These are phyloP conservation scores for Tolypocladium ovalisporum DNA, from an alignment of 2,329 filamentous ascomycete genomes.

Conservation along the genomic window DNA sequence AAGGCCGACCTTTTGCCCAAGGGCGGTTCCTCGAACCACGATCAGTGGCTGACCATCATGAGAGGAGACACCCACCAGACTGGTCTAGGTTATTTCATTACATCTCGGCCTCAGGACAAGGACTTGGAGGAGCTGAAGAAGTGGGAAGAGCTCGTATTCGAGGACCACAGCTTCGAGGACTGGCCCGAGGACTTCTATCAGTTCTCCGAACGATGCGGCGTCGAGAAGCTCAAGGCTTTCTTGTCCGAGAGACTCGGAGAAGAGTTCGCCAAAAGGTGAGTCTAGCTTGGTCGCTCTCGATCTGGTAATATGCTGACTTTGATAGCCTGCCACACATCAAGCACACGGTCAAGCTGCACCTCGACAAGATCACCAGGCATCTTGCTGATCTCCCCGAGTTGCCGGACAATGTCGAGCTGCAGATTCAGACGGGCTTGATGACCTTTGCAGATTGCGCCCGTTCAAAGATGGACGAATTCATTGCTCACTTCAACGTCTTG, in stretches of 20 bases:
- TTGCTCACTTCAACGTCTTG: slow-evolving; percentile 31
- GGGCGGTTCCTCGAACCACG: slow-evolving; percentile 27
- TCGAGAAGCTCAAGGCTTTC: slow-evolving; percentile 40
- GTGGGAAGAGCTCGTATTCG: slow-evolving; percentile 44
- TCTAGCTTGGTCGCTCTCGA: not conserved
- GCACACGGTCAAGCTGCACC: slow-evolving; percentile 36
- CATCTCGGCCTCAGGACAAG: slow-evolving; percentile 52
- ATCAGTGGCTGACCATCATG: slow-evolving; percentile 55
- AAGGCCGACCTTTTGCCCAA: slow-evolving; percentile 66
- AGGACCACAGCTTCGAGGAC: slow-evolving; percentile 19
- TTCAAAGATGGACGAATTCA: slow-evolving; percentile 39
- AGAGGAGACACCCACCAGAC: slow-evolving; percentile 49
- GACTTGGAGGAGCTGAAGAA: slow-evolving; percentile 38
- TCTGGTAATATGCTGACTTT: slow-evolving; percentile 5
- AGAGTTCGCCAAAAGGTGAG: slow-evolving; percentile 41
- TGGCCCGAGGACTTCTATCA: slow-evolving; percentile 40
- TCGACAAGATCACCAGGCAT: slow-evolving; percentile 40
- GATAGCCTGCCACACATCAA: slow-evolving; percentile 40
- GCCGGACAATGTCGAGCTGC: slow-evolving; percentile 54
- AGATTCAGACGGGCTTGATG: slow-evolving; percentile 49
- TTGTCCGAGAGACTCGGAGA: slow-evolving; percentile 41
- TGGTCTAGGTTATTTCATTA: slow-evolving; percentile 69
- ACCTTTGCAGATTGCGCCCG: slow-evolving; percentile 43
- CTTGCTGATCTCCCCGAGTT: slow-evolving; percentile 54
- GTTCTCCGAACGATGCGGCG: slow-evolving; percentile 39